Evolutionary conservation across 768 basidiomycete species (phyloP).

Genomic region (button mushroom (Agaricus bisporus)): DNA sequence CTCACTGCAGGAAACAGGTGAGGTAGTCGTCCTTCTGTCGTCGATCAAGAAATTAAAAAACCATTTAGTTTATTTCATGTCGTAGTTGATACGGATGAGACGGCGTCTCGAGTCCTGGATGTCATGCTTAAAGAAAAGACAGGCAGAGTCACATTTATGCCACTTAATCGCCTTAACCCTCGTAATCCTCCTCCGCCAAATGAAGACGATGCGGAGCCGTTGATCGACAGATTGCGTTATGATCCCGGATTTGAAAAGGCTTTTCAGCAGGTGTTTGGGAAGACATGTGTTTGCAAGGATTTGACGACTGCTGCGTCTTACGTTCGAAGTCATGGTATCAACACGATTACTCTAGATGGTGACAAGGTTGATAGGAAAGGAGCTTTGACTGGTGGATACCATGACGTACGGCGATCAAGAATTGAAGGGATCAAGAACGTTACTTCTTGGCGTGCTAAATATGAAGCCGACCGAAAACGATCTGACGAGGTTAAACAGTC

Average conservation of each 20-base stretch:
- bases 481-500: conserved; percentile 70
- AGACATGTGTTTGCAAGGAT: conserved; percentile 93
- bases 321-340: conserved; percentile 90
- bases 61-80: conserved; percentile 83
- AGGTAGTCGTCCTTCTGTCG: background rate
- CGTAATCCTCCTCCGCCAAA: conserved; percentile 59
- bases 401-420: conserved; percentile 85
- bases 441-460: conserved; percentile 67
- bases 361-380: conserved; percentile 98
- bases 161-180: conserved; percentile 88
- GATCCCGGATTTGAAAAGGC: conserved; percentile 70
- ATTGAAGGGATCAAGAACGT: conserved; percentile 82
- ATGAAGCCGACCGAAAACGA: conserved; percentile 55
- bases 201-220: conserved; percentile 73
- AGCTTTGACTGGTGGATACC: conserved; percentile 91
- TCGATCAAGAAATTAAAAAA: background rate
- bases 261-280: conserved; percentile 95
- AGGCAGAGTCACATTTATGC: conserved; percentile 97
- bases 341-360: conserved; percentile 95
- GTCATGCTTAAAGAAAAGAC: conserved; percentile 91
- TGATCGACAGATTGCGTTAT: conserved; percentile 78
- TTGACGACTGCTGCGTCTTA: conserved; percentile 90
- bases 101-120: conserved; percentile 86
- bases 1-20: conserved; percentile 95
- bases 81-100: conserved; percentile 95